These are phyloP conservation scores for Moesziomyces aphidis DNA, from an alignment of 1,284 basidiomycete genomes.

Conservation along the genomic window DNA sequence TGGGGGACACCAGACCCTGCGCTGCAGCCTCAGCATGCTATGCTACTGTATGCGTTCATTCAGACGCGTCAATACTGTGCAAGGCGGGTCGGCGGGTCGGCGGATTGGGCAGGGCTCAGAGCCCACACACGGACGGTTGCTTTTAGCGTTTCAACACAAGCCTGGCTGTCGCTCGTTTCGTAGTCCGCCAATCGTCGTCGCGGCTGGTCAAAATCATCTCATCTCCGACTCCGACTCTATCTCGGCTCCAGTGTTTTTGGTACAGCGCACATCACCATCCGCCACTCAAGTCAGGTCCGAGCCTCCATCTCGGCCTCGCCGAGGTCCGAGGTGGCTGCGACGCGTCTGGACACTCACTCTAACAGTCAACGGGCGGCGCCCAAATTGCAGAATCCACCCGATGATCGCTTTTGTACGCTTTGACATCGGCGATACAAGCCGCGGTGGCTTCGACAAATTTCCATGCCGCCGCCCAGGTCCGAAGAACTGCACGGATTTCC, in stretches of 20 bases:
- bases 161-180: not conserved
- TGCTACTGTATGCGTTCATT: not conserved
- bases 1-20: not conserved
- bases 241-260: slow-evolving; percentile 13
- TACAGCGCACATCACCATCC: slow-evolving; percentile 5
- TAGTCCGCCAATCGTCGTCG: slow-evolving; percentile 18
- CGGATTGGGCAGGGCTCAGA: too few relatives aligned
- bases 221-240: slow-evolving; percentile 22
- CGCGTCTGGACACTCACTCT: slow-evolving; percentile 3
- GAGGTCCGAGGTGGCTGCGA: not conserved
- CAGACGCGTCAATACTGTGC: too few relatives aligned
- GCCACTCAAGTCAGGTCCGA: not conserved
- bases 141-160: not conserved
- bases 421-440: slow-evolving; percentile 7
- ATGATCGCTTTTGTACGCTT: too few relatives aligned
- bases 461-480: slow-evolving; percentile 21
- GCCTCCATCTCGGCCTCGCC: too few relatives aligned
- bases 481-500: slow-evolving; percentile 9
- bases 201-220: not conserved
- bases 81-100: too few relatives aligned
- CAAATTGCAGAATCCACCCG: too few relatives aligned
- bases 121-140: too few relatives aligned
- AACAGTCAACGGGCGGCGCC: slow-evolving; percentile 1
- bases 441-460: slow-evolving; percentile 31
- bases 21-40: not conserved